These are phyloP conservation scores for Pyrenophora seminiperda DNA, from an alignment of 2,329 filamentous ascomycete species.

Conservation along the genomic window DNA sequence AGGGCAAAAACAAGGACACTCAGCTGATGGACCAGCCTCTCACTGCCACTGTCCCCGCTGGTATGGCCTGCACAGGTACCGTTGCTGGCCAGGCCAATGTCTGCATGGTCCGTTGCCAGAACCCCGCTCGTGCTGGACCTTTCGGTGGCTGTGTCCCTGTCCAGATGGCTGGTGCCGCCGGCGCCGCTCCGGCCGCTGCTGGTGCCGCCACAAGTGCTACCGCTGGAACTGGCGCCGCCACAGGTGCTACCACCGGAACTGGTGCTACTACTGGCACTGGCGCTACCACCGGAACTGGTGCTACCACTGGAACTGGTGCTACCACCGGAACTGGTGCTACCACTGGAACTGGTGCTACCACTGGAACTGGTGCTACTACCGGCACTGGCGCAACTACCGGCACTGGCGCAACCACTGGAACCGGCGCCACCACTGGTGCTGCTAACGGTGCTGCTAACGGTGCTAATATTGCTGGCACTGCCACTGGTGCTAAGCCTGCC, in stretches of 20 bases:
- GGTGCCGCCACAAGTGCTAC: conserved; percentile 11
- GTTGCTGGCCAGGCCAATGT: conserved; percentile 64
- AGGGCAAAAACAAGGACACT: conserved; percentile 50
- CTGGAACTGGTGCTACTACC: conserved; percentile 14
- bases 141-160: conserved; percentile 67
- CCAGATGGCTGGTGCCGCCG: conserved; percentile 51
- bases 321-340: conserved; percentile 5
- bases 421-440: conserved; percentile 2
- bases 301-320: conserved; percentile 3
- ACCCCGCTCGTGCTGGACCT: conserved; percentile 64
- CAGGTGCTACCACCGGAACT: conserved; percentile 7
- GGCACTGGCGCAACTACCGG: conserved; percentile 5
- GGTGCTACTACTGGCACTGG: conserved; percentile 3
- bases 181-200: conserved; percentile 1
- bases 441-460: conserved; percentile 7
- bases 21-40: conserved; percentile 53
- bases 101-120: conserved; percentile 68
- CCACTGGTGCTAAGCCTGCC: background rate
- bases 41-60: conserved; percentile 61
- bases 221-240: conserved; percentile 5
- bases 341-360: background rate
- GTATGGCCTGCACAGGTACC: conserved; percentile 63
- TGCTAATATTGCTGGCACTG: conserved; percentile 2
- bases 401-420: conserved; percentile 12
- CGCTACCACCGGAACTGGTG: conserved; percentile 6